phyloP scores from a whole-genome alignment of 179 eudicot species.

The Amaranthus tricolor region DNA sequence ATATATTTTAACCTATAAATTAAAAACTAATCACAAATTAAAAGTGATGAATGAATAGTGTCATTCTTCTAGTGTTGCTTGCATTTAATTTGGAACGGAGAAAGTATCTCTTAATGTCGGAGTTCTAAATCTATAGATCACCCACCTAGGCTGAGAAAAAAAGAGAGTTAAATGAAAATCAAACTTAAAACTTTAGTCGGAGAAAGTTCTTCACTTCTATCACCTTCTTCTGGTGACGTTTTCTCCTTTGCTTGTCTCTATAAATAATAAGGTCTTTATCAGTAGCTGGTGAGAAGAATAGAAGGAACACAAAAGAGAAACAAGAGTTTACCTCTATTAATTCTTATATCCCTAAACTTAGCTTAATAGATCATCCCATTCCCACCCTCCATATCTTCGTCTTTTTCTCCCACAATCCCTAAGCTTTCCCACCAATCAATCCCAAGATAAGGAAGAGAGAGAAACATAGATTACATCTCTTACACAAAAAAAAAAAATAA shows the following conservation, averaged over 20 bases:
- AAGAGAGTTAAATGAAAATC: too few relatives aligned
- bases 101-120: constrained; percentile 3
- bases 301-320: too few relatives aligned
- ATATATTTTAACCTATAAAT: too few relatives aligned
- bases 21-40: too few relatives aligned
- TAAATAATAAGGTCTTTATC: constrained; percentile 27
- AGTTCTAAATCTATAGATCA: constrained; percentile 12
- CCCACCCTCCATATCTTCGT: not conserved
- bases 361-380: not conserved
- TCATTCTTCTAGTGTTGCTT: too few relatives aligned
- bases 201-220: constrained; percentile 23
- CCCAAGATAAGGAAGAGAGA: constrained; percentile 46
- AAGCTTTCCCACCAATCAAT: constrained; percentile 39
- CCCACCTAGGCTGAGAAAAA: constrained; percentile 17
- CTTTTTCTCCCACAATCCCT: constrained; percentile 13
- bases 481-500: not conserved
- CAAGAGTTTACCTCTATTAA: not conserved
- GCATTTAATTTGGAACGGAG: too few relatives aligned
- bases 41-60: too few relatives aligned
- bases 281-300: constrained; percentile 30
- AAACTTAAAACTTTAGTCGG: constrained; percentile 17
- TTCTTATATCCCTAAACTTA: constrained; percentile 16
- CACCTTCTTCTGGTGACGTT: not conserved
- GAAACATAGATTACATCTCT: not conserved
- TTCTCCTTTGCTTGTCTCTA: not conserved